Evolutionary conservation across 805 yeast species (phyloP), one percentile per base, ranked within the genome.

Genomic region (Kodamaea fukazawae): DNA sequence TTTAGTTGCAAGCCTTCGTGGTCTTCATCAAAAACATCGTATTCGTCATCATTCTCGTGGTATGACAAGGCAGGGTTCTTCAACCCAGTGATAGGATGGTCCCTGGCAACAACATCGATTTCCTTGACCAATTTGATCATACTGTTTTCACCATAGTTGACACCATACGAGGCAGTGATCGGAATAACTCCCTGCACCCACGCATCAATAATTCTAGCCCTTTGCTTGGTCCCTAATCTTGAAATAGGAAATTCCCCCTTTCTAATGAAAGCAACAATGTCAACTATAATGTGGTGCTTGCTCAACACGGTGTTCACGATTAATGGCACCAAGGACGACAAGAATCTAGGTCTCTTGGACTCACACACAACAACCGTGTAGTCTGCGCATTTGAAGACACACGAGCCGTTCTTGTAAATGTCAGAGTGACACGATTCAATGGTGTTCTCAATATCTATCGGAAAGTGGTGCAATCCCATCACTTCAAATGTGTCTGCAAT

Each of bases 401-500:
- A 81, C 22, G 82, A 63, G 0, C 75, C 75, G 61, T 34, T 68
- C 55, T 56, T 79, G 81, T 35, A 90, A 70, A 41, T 93, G 73
- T 43, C 70, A 44, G 62, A 81, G 42, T 70, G 75, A 38, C 73
- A 68, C 7, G 70, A 60, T 42, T 69, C 74, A 22, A 70, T 67
- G 11, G 73, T 70, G 46, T 65, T 64, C 40, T 69, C 99, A 40
- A 93, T 75, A 59, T 93, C 99, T 16, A 71, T 64, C 1, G 95
- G 95, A 69, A 93, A 91, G 58, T 88, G 96, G 51, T 86, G 89
- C 53, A 93, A 67, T 0, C 99, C 99, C 67, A 86, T 71, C 2
- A 84, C 81, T 57, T 93, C 99, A 61, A 93, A 82, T 0, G 98
- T 89, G 48, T 85, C 91, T 5, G 86, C 78, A 29, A 93, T 81